Evolutionary conservation across 768 basidiomycete genomes (phyloP).

Genomic region (Mycena belliarum): DNA sequence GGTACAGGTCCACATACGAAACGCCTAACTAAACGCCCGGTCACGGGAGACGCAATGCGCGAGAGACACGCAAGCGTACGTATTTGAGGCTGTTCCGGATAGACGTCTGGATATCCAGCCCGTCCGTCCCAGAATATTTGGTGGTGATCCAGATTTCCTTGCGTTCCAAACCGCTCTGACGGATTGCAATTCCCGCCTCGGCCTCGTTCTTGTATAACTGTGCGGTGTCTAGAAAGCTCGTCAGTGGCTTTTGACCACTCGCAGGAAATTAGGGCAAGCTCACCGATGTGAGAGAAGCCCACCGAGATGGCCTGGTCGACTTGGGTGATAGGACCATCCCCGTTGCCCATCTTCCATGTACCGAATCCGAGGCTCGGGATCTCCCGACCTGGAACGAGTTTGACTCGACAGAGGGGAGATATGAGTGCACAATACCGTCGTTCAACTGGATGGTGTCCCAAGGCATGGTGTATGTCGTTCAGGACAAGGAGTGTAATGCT

Average conservation of each 20-base stretch:
- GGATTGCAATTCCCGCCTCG: slow-evolving; percentile 54
- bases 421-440: slow-evolving; percentile 48
- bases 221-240: slow-evolving; percentile 49
- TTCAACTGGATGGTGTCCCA: slow-evolving; percentile 60
- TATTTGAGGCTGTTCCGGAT: slow-evolving; percentile 57
- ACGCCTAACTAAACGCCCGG: slow-evolving; percentile 53
- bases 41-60: neutral
- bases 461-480: slow-evolving; percentile 51
- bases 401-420: neutral
- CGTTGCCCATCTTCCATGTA: slow-evolving; percentile 65
- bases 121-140: slow-evolving; percentile 56
- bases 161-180: slow-evolving; percentile 58
- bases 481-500: neutral
- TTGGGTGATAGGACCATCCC: slow-evolving; percentile 49
- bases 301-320: slow-evolving; percentile 64
- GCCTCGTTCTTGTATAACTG: slow-evolving; percentile 62
- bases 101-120: slow-evolving; percentile 54
- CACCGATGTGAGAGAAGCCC: slow-evolving; percentile 66
- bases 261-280: slow-evolving; percentile 15
- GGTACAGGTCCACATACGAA: slow-evolving; percentile 67
- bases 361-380: slow-evolving; percentile 61
- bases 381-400: slow-evolving; percentile 38
- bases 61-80: slow-evolving; percentile 32
- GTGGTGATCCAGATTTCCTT: slow-evolving; percentile 65
- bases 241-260: neutral